Conservation (phyloP, 2,329 filamentous ascomycete genomes). For the Aspergillus pseudotamarii region DNA sequence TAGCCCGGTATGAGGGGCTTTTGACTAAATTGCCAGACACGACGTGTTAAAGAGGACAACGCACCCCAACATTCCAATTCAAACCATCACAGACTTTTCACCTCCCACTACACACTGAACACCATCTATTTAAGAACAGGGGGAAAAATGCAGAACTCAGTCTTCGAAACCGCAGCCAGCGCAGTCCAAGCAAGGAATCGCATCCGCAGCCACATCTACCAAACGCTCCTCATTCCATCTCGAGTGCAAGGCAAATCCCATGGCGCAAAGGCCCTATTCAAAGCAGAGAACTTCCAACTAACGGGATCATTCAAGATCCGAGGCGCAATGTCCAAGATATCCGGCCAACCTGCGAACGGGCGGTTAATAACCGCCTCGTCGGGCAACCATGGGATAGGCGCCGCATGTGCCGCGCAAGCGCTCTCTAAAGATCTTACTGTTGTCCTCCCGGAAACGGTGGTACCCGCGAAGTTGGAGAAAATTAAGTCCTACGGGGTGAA, state of each 20-base stretch:
- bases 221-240: constrained; percentile 4
- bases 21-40: not conserved
- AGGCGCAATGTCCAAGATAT: constrained; percentile 6
- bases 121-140: not conserved
- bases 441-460: not conserved
- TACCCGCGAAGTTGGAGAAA: not conserved
- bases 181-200: constrained; percentile 3
- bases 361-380: not conserved
- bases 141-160: not conserved
- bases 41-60: not conserved
- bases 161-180: not conserved
- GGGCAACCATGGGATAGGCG: not conserved
- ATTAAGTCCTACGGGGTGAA: not conserved
- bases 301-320: constrained; percentile 7
- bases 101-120: not conserved
- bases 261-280: not conserved
- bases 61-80: not conserved
- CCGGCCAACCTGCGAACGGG: not conserved
- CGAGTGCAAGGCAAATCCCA: not conserved
- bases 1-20: not conserved
- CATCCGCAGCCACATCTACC: constrained; percentile 9
- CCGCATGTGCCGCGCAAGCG: not conserved
- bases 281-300: constrained; percentile 6
- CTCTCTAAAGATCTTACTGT: not conserved
- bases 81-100: not conserved